Evolutionary conservation across 768 basidiomycete species (phyloP), one percentile per base, ranked within the genome.

Genomic region (Tricholoma sp.): DNA sequence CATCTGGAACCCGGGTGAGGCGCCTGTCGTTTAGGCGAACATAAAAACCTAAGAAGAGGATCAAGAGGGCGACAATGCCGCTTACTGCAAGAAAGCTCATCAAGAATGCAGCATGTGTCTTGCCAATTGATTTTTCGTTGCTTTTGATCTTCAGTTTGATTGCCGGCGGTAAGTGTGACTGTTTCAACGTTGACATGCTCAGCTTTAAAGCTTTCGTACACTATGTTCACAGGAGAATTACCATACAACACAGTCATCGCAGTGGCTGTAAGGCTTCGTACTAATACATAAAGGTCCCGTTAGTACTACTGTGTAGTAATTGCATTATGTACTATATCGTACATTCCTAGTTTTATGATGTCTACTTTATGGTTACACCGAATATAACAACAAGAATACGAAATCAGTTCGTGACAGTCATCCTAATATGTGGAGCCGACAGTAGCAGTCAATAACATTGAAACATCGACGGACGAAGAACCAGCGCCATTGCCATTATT

Each of bases 11-110:
- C 0, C 66, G 65, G n/a, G 69, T 69, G 10, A 91, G 71, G 35
- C 79, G 78, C 12, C 62, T 69, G 64, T 88, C 86, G 63, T 91
- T 88, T 56, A 67, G 49, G 29, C 57, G 31, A 18, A 73, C 61
- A 58, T 76, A 78, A 47, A 74, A 43, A 5, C 58, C 57, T 8
- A 74, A 53, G 19, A 72, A 45, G 16, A 63, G 45, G 27, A 34
- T 5, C n/a, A 50, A 50, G n/a, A 50, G 29, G 29, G 29, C n/a
- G 27, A 50, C 9, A 11, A 11, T n/a, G 5, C 27, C 47, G 16
- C 29, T 27, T 8, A 50, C 16, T 5, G 47, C 29, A 31, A 50
- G 5, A 7, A 50, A 31, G 29, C 29, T 50, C 47, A 50, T 50
- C 45, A 45, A 9, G 19, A 16, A 27, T 27, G 24, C n/a, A n/a